phyloP scores from a whole-genome alignment of 2,329 filamentous ascomycete species.

The Venturia oleaginea region DNA sequence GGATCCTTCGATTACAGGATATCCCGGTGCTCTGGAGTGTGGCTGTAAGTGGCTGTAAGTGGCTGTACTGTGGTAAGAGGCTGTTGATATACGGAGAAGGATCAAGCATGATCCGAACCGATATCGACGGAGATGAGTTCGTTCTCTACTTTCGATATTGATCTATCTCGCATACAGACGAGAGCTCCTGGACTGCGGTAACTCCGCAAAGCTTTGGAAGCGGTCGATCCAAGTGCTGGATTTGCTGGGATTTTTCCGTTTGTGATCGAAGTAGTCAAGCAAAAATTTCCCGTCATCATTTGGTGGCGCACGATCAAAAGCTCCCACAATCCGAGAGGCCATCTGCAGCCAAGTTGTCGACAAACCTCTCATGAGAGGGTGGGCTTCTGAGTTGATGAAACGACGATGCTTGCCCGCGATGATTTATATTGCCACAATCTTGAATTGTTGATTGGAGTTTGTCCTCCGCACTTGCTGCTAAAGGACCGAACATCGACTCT shows the following conservation, averaged over 20 bases:
- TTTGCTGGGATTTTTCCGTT: not conserved
- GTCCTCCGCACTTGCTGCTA: not conserved
- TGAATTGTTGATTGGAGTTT: not conserved
- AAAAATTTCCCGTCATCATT: not conserved
- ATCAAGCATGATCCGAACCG: not conserved
- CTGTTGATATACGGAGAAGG: not conserved
- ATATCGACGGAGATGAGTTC: not conserved
- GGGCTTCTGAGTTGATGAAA: not conserved
- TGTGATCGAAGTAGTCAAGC: not conserved
- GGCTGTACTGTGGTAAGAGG: too few relatives aligned
- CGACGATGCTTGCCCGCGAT: not conserved
- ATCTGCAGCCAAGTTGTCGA: not conserved
- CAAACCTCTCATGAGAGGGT: not conserved
- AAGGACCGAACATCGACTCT: conserved; percentile 3
- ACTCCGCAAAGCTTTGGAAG: not conserved
- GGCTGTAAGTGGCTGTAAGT: too few relatives aligned
- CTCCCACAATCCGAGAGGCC: not conserved
- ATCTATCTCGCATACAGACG: not conserved
- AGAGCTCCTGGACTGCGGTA: not conserved
- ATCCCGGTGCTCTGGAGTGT: not conserved
- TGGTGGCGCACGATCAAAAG: not conserved
- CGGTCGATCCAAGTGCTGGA: not conserved
- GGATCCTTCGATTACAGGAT: not conserved
- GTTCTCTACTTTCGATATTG: not conserved
- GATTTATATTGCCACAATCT: not conserved